A percentile compares a stretch with the other conserved stretches of the same genome.
phyloP scores from a whole-genome alignment of 2,329 filamentous ascomycete genomes.

The Aspergillus luchuensis region DNA sequence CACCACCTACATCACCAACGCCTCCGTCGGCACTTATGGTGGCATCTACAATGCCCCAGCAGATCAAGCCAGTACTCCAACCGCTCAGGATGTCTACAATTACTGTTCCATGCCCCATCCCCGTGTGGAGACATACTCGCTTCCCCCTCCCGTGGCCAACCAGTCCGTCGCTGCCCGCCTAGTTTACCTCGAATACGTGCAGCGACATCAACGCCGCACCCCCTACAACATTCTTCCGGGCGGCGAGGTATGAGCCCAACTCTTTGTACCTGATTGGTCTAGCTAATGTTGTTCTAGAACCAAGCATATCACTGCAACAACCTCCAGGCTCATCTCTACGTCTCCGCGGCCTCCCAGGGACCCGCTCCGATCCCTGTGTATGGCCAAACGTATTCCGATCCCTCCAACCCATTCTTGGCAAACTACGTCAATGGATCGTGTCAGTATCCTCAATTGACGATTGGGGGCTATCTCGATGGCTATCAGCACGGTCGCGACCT shows the following conservation, averaged over 20 bases:
- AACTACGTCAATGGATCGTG: slow-evolving; percentile 39
- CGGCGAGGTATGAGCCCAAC: slow-evolving; percentile 33
- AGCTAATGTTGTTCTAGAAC: slow-evolving; percentile 27
- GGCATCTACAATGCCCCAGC: slow-evolving; percentile 38
- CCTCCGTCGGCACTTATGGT: slow-evolving; percentile 40
- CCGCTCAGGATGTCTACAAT: slow-evolving; percentile 39
- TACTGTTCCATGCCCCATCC: slow-evolving; percentile 47
- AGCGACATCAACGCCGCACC: slow-evolving; percentile 42
- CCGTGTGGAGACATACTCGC: slow-evolving; percentile 33
- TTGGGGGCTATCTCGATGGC: slow-evolving; percentile 42
- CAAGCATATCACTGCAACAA: slow-evolving; percentile 42
- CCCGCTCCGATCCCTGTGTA: slow-evolving; percentile 35
- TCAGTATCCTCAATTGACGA: slow-evolving; percentile 44
- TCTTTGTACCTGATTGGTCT: not conserved
- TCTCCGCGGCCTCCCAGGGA: slow-evolving; percentile 23
- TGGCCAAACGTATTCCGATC: slow-evolving; percentile 40
- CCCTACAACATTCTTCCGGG: slow-evolving; percentile 45
- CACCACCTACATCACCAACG: slow-evolving; percentile 40
- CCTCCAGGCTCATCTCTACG: slow-evolving; percentile 41
- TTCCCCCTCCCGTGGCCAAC: slow-evolving; percentile 32
- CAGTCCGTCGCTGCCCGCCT: slow-evolving; percentile 32
- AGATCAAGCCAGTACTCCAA: slow-evolving; percentile 16
- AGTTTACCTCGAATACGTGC: slow-evolving; percentile 44
- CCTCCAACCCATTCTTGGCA: slow-evolving; percentile 36
- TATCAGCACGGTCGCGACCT: slow-evolving; percentile 42